Conservation (phyloP, 306 rosid genomes). For the Dryas drummondii region DNA sequence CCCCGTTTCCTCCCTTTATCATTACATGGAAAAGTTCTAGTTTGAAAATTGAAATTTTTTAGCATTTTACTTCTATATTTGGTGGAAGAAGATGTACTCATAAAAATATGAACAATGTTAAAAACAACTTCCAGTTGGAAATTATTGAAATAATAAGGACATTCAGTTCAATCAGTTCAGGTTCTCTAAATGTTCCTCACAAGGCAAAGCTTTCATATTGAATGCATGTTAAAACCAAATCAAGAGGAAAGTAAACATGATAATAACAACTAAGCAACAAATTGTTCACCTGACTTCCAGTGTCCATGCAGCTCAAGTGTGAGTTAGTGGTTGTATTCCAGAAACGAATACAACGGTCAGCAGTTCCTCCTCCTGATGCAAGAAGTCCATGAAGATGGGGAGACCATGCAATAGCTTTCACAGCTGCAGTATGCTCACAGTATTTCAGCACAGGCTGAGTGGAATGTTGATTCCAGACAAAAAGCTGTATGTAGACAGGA, state of each 20-base stretch:
- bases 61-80: neutral
- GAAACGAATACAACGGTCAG: constrained; percentile 92
- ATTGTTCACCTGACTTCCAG: constrained; percentile 92
- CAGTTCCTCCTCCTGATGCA: constrained; percentile 99
- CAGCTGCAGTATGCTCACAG: constrained; percentile 98
- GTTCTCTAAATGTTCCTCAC: neutral
- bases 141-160: neutral
- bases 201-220: neutral
- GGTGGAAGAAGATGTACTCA: neutral
- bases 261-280: constrained; percentile 18
- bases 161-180: neutral
- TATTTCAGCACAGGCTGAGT: constrained; percentile 91
- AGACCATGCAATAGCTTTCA: constrained; percentile 99
- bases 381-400: constrained; percentile 99
- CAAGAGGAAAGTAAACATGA: neutral
- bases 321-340: constrained; percentile 98
- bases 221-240: constrained; percentile 20
- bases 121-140: neutral
- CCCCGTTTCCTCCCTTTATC: neutral
- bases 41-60: neutral
- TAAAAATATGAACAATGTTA: neutral
- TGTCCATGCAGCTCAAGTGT: constrained; percentile 90
- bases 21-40: neutral
- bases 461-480: constrained; percentile 97
- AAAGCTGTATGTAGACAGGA: constrained; percentile 52